Evolutionary conservation across 495 filamentous ascomycete genomes (phyloP).

Genomic region (Aspergillus haitiensis): DNA sequence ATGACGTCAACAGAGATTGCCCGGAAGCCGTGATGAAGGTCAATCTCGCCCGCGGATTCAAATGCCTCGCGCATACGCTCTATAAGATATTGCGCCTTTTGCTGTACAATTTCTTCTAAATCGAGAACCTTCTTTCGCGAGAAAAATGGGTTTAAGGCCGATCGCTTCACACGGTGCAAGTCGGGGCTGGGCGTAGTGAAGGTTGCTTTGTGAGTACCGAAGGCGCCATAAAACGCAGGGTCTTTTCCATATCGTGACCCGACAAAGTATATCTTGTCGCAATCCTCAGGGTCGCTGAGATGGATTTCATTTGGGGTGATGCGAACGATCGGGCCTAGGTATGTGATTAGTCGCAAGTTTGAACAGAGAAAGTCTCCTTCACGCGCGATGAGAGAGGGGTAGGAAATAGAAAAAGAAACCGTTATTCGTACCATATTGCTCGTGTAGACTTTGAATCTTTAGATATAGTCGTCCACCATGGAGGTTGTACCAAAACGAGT

Average conservation of each 20-base stretch:
- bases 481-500: conserved; percentile 25
- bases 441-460: conserved; percentile 20
- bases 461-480: conserved; percentile 18
- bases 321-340: conserved; percentile 33
- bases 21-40: conserved; percentile 30
- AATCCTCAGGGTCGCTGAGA: conserved; percentile 39
- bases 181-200: conserved; percentile 30
- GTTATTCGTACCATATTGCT: conserved; percentile 20
- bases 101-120: conserved; percentile 33
- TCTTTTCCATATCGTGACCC: conserved; percentile 34
- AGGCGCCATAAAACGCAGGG: conserved; percentile 22
- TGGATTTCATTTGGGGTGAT: conserved; percentile 42
- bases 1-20: conserved; percentile 46
- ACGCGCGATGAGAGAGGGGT: not conserved
- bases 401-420: too few species aligned
- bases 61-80: conserved; percentile 20
- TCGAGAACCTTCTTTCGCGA: conserved; percentile 36
- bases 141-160: conserved; percentile 43
- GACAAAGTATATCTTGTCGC: conserved; percentile 38
- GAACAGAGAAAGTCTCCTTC: too few species aligned
- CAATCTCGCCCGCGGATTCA: conserved; percentile 17
- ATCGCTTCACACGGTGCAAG: conserved; percentile 36
- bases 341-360: not conserved
- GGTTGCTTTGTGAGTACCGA: conserved; percentile 20
- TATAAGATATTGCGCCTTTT: conserved; percentile 17